Percentiles rank a stretch among this genome's conserved stretches.
These are phyloP conservation scores for Fusarium veterinarium DNA, from an alignment of 2,329 filamentous ascomycete species.

Conservation along the genomic window DNA sequence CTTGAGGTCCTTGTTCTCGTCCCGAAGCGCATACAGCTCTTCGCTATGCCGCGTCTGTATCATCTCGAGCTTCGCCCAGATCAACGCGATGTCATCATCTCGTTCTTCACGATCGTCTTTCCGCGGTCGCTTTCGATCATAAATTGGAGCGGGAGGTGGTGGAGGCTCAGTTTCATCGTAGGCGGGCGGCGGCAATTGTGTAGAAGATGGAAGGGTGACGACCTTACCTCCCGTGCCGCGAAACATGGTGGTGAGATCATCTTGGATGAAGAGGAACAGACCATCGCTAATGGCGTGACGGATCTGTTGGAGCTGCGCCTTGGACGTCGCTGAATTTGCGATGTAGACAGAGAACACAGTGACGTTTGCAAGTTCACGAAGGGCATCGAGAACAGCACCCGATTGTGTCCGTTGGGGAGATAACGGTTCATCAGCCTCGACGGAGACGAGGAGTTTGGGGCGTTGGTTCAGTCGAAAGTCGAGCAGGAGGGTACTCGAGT, in stretches of 20 bases:
- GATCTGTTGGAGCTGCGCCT: not conserved
- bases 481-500: constrained; percentile 1
- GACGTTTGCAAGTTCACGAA: constrained; percentile 9
- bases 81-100: constrained; percentile 10
- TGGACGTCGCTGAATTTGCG: not conserved
- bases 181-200: not conserved
- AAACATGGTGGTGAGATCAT: constrained; percentile 17
- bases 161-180: constrained; percentile 9
- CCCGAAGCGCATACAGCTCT: not conserved
- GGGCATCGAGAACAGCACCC: constrained; percentile 21
- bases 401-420: constrained; percentile 11
- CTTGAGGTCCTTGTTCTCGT: constrained; percentile 6
- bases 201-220: not conserved
- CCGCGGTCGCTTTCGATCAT: constrained; percentile 4
- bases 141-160: not conserved
- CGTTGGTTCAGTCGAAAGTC: constrained; percentile 6
- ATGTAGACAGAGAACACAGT: constrained; percentile 11
- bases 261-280: not conserved
- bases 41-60: not conserved
- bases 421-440: constrained; percentile 15
- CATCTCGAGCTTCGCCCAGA: constrained; percentile 6
- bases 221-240: constrained; percentile 15
- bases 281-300: not conserved
- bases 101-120: constrained; percentile 7
- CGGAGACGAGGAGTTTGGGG: constrained; percentile 5